Evolutionary conservation across 306 rosid species (phyloP), one percentile per base, ranked within the genome.

Genomic region (Fragaria iinumae): DNA sequence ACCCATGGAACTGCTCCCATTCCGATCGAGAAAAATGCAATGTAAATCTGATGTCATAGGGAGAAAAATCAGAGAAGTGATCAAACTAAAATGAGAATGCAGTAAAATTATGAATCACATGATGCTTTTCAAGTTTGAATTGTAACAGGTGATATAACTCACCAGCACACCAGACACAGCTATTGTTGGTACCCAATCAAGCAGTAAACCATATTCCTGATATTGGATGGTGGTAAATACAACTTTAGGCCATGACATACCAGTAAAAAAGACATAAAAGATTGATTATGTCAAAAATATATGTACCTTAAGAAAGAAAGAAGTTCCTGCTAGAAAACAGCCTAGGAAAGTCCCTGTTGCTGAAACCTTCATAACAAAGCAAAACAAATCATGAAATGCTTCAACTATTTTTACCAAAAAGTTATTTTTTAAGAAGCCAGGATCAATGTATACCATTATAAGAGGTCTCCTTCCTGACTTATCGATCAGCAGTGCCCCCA

Each of bases 1-100:
- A 93, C 87, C 98, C 98, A 91, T 44, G 98, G 97, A 66, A 93
- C 93, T 18, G 97, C 77, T 72, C 98, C 97, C 82, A 91, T 67
- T 75, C 98, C 98, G 48, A 88, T 82, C 25, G 98, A 84, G 88
- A 80, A 93, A 55, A 77, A 81, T 60, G 95, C 88, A 62, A 93
- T 79, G 52, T 85, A 93, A 43, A 88, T 81, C 98, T 93, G 93
- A 76, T 75, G 65, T n/a, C 25, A 57, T 65, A 62, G 29, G 53
- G 21, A 45, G 16, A 20, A 55, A 53, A 4, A 5, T 21, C n/a
- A 45, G 20, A 20, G 36, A 53, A 11, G 8, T 17, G 5, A 13
- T 17, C 3, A 21, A 9, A 44, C 29, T 21, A 23, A n/a, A 76
- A 52, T 43, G 55, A 29, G 63, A 52, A 23, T 59, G 17, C 57